Evolutionary conservation across 306 rosid genomes (phyloP), one percentile per base, ranked within the genome.

Genomic region (Corylus heterophylla): DNA sequence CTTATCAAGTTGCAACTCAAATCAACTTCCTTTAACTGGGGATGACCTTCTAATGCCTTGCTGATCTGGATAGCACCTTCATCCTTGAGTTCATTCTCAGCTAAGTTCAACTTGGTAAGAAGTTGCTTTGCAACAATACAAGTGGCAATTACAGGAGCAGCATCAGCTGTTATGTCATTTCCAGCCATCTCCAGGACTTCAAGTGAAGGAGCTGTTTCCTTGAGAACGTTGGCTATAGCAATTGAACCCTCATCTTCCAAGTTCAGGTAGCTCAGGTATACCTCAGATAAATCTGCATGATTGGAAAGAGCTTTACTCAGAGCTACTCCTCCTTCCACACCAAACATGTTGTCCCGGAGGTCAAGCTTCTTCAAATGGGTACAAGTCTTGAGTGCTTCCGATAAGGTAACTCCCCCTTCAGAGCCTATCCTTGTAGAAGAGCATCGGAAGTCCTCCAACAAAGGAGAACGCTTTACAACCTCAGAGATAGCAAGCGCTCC

Each of bases 281-380:
- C 64, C 86, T 93, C 98, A 77, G 82, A 87, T 83, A 96, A 80
- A 64, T 80, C 86, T 49, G 83, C 77, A 78, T 88, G 94, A 69
- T 82, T 83, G 31, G 92, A 75, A 74, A 96, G 89, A 69, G 97
- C 90, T 89, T 85, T 90, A 80, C 97, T 91, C 73, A 96, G 82
- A 49, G 96, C 86, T 68, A 91, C 22, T 74, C 96, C 99, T 75
- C 90, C 92, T 59, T 91, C 96, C 42, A 87, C 86, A 4, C 96
- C 99, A 81, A 96, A 89, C 93, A 91, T 96, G 90, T 96, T 96
- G 85, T 96, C 99, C 66, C 90, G 84, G 69, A 96, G 83, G 77
- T 96, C 98, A 47, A 96, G 93, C 94, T 90, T 91, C 90, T 81
- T 85, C 85, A 96, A 63, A 80, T 71, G 78, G 76, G 86, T 51